Evolutionary conservation across 2,329 filamentous ascomycete species (phyloP).

Genomic region (Rhinocladiella similis): DNA sequence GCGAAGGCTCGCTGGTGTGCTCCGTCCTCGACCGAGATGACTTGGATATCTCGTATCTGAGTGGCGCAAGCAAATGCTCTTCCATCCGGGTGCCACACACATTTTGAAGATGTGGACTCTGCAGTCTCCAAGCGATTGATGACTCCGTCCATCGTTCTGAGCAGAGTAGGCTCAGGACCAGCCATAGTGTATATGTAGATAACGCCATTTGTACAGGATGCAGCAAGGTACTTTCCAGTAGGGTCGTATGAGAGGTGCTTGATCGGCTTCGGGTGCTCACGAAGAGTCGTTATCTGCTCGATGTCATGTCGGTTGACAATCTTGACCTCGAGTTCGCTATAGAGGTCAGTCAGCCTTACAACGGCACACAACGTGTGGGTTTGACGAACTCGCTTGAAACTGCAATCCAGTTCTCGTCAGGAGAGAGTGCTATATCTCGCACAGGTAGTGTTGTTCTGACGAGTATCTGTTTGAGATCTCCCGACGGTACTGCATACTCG

Average conservation of each 20-base stretch:
- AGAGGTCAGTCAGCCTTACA: neutral
- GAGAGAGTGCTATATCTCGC: conserved; percentile 79
- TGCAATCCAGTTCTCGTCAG: conserved; percentile 82
- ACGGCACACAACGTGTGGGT: neutral
- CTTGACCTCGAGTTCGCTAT: conserved; percentile 80
- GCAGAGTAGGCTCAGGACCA: conserved; percentile 74
- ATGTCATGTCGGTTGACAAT: conserved; percentile 81
- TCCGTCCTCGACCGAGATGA: conserved; percentile 88
- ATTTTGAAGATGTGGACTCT: conserved; percentile 70
- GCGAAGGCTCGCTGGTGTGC: conserved; percentile 78
- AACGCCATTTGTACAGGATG: conserved; percentile 85
- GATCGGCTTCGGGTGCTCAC: conserved; percentile 82
- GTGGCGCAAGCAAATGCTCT: conserved; percentile 86
- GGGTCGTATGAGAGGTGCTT: conserved; percentile 90
- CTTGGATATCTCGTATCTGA: conserved; percentile 76
- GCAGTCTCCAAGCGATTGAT: conserved; percentile 78
- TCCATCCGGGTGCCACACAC: conserved; percentile 92
- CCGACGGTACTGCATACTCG: conserved; percentile 76
- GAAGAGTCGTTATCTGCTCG: conserved; percentile 71
- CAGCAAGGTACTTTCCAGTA: conserved; percentile 70
- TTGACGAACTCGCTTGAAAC: conserved; percentile 83
- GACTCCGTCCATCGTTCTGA: conserved; percentile 81
- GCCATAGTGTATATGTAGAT: conserved; percentile 87
- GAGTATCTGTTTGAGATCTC: conserved; percentile 74
- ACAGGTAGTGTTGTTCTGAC: conserved; percentile 82